Conservation (phyloP, 139 green algal genomes). For the Chlorella sp. region DNA sequence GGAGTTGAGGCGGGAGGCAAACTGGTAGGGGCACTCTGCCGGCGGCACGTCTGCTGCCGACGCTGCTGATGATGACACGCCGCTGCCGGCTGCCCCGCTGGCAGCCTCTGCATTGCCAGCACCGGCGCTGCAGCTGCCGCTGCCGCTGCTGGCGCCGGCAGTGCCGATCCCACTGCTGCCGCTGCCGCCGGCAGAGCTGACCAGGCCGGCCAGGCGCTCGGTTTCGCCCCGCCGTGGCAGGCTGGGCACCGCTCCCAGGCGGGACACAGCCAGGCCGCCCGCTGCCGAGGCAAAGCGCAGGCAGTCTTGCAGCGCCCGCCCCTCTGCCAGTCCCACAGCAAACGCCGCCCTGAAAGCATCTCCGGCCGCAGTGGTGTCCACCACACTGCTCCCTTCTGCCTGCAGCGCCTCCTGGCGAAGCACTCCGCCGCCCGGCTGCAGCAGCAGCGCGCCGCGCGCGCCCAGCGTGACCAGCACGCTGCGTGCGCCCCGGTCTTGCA, state of each 20-base stretch:
- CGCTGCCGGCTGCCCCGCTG: not conserved
- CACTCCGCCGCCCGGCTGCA: conserved; percentile 25
- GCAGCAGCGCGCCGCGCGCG: conserved; percentile 59
- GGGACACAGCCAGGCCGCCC: conserved; percentile 57
- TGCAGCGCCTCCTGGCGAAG: conserved; percentile 46
- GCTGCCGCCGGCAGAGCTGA: not conserved
- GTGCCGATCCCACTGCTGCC: conserved; percentile 13
- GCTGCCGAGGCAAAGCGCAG: conserved; percentile 59
- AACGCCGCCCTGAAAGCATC: conserved; percentile 75
- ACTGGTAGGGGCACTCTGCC: conserved; percentile 42
- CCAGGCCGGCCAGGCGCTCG: conserved; percentile 44
- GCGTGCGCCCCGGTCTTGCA: conserved; percentile 48
- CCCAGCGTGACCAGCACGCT: conserved; percentile 72
- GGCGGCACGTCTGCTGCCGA: not conserved
- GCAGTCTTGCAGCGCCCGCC: conserved; percentile 38
- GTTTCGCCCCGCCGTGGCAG: conserved; percentile 60
- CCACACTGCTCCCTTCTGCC: conserved; percentile 44
- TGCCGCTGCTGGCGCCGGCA: conserved; percentile 5
- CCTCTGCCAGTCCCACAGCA: conserved; percentile 68
- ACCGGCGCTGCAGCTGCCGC: not conserved
- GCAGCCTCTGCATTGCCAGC: not conserved
- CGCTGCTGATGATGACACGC: not conserved
- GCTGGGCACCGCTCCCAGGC: conserved; percentile 58
- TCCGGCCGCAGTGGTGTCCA: conserved; percentile 69
- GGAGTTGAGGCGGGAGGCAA: conserved; percentile 71